Base-by-base conservation (phyloP, 2,329 filamentous ascomycete species). In the Aaosphaeria pasadenensis region DNA sequence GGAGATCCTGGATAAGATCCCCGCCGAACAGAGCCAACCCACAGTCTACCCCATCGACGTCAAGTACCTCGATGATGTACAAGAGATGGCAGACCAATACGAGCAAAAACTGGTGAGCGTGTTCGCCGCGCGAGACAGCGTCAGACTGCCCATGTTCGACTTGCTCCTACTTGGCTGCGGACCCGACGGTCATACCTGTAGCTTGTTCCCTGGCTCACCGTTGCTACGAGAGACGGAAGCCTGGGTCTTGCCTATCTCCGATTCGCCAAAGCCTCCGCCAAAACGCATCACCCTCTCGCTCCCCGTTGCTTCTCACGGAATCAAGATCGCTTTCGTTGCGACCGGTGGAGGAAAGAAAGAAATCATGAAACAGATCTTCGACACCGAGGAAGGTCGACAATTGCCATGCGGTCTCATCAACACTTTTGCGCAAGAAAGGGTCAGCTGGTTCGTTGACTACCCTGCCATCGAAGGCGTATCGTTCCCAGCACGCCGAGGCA, bases 131-230 rank as follows among this genome's bases (percentile, higher is more conserved):
- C 87, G 92, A 67, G 94, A 99, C 74, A 94, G 88, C 55, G 92
- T 99, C 69, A 91, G 90, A 72, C 79, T 96, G 41, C 94, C 94
- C 59, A 88, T 96, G 65, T 99, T 97, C 71, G 94, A 99, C 70
- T 82, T 99, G 45, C 79, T 99, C 47, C 83, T 99, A 39, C 84
- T 99, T 39, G 94, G 94, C 62, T 95, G 89, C 69, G 94, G 94
- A 0, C 92, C 94, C 11, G 94, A 97, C 71, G 94, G 94, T 45
- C 94, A 99, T 76, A 97, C 94, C 32, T 97, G 94, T 84, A 94
- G 88, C 61, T 78, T 99, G 45, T 99, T 99, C 78, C 94, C 94
- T 5, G 87, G 87, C 47, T 92, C 96, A 68, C 82, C 86, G 49
- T 81, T 97, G 46, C 81, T 97, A 57, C 85, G 91, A 55, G 92